Evolutionary conservation across 306 rosid genomes (phyloP).

Genomic region (Malus fusca): DNA sequence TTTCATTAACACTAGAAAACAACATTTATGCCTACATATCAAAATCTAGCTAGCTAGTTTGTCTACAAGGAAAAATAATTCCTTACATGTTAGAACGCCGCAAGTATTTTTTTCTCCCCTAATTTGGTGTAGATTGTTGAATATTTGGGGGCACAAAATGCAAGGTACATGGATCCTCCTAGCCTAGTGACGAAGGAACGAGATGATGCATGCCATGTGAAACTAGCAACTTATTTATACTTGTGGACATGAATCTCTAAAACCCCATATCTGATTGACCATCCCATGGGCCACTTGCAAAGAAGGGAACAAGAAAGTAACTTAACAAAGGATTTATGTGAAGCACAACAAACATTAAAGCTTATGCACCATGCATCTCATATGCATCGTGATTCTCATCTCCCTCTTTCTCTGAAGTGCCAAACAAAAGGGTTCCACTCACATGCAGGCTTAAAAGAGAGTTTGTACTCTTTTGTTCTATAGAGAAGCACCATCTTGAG

Average conservation of each 20-base stretch:
- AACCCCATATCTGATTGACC: background rate
- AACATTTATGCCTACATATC: too few species aligned
- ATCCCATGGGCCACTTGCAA: background rate
- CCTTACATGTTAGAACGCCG: too few species aligned
- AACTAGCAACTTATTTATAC: background rate
- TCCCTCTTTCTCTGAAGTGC: background rate
- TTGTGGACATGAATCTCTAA: conserved; percentile 1
- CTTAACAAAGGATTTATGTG: background rate
- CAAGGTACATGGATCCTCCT: background rate
- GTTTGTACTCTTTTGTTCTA: background rate
- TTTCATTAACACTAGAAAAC: too few species aligned
- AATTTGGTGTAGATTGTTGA: too few species aligned
- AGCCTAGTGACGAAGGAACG: background rate
- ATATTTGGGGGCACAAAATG: background rate
- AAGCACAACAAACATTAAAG: background rate
- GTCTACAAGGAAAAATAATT: too few species aligned
- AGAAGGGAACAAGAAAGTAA: background rate
- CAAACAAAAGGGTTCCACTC: background rate
- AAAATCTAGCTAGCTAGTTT: too few species aligned
- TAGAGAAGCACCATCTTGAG: background rate
- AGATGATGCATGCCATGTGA: background rate
- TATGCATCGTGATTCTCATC: too few species aligned
- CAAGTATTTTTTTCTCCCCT: too few species aligned
- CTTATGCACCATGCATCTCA: too few species aligned
- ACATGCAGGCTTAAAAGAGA: background rate